phyloP scores from a whole-genome alignment of 495 filamentous ascomycete genomes.

The Peziza echinospora region DNA sequence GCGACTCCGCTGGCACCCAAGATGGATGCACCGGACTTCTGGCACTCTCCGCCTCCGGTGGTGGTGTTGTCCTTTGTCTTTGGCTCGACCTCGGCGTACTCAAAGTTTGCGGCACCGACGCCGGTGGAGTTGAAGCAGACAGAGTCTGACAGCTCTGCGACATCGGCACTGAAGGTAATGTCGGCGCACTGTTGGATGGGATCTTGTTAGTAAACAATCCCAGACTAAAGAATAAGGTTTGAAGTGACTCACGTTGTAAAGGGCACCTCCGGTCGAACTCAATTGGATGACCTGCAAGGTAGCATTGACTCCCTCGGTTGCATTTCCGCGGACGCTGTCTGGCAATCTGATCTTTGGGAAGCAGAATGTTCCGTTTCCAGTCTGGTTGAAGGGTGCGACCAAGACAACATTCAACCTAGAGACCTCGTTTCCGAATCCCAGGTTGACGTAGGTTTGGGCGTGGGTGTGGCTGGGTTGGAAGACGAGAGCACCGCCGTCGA shows the following conservation, averaged over 20 bases:
- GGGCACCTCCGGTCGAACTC: conserved; percentile 24
- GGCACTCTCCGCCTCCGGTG: not conserved
- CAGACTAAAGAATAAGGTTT: not conserved
- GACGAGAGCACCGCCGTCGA: conserved; percentile 31
- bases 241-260: conserved; percentile 36
- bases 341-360: conserved; percentile 28
- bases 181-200: conserved; percentile 35
- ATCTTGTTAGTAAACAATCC: not conserved
- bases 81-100: conserved; percentile 2
- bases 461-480: conserved; percentile 32
- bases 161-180: conserved; percentile 32
- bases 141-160: conserved; percentile 20
- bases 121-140: conserved; percentile 29
- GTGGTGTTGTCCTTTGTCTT: not conserved
- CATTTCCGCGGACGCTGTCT: conserved; percentile 16
- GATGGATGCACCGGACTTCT: no score
- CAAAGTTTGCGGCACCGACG: conserved; percentile 9
- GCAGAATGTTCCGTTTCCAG: conserved; percentile 39
- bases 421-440: conserved; percentile 35
- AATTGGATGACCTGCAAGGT: conserved; percentile 38
- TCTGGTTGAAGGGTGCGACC: conserved; percentile 33
- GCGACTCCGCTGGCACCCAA: no score
- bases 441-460: conserved; percentile 39
- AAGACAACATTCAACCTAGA: conserved; percentile 40
- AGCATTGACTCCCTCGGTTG: conserved; percentile 29